Conservation (phyloP, 768 basidiomycete genomes). For the Boletus subcaerulescens region DNA sequence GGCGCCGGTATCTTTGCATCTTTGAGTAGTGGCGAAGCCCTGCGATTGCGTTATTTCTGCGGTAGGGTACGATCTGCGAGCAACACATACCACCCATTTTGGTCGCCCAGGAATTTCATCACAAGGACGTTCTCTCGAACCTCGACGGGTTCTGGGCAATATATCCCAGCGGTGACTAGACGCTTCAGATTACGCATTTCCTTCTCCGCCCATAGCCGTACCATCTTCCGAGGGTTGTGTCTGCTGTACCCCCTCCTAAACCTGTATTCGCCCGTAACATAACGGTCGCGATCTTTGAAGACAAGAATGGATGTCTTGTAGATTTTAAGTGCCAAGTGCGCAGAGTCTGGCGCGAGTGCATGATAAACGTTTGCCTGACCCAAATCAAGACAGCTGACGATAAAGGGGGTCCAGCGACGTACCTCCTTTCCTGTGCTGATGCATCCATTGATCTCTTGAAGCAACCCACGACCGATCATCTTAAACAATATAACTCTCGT, state of each 20-base stretch:
- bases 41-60: constrained; percentile 27
- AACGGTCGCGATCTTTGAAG: constrained; percentile 97
- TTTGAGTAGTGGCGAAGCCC: constrained; percentile 92
- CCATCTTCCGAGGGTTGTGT: constrained; percentile 97
- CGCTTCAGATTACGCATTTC: constrained; percentile 96
- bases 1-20: constrained; percentile 66
- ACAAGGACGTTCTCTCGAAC: constrained; percentile 96
- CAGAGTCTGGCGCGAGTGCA: constrained; percentile 52
- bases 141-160: constrained; percentile 86
- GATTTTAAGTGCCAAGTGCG: constrained; percentile 90
- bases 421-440: constrained; percentile 99
- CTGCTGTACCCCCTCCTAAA: constrained; percentile 88
- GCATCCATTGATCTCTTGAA: constrained; percentile 92
- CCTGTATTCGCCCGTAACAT: constrained; percentile 94
- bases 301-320: constrained; percentile 98
- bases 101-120: constrained; percentile 87
- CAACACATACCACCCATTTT: constrained; percentile 69
- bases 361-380: constrained; percentile 95
- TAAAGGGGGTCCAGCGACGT: constrained; percentile 10
- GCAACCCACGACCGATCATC: constrained; percentile 87
- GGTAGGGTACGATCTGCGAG: neutral
- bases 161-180: constrained; percentile 76
- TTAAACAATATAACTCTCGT: constrained; percentile 93
- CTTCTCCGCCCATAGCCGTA: constrained; percentile 97
- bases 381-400: constrained; percentile 2